phyloP scores from a whole-genome alignment of 2,329 filamentous ascomycete species.

The Trichoderma sp. region DNA sequence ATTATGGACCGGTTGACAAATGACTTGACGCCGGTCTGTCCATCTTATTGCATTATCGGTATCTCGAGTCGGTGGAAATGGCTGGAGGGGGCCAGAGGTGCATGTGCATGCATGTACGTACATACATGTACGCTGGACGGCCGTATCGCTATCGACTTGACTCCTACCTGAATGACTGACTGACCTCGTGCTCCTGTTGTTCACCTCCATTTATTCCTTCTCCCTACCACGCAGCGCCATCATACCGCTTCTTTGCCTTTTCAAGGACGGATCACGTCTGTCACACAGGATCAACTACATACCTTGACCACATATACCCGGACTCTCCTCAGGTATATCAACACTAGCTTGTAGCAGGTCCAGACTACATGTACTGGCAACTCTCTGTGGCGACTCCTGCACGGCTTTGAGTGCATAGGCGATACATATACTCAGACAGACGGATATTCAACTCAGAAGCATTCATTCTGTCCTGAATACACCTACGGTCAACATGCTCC shows the following conservation, averaged over 20 bases:
- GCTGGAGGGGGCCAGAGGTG: not conserved
- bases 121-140: too few relatives aligned
- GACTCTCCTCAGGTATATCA: too few relatives aligned
- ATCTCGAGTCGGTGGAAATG: not conserved
- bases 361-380: too few relatives aligned
- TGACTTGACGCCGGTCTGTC: not conserved
- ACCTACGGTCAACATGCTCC: conserved; percentile 33
- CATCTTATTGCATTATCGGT: conserved; percentile 17
- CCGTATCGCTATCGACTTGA: conserved; percentile 16
- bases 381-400: not conserved
- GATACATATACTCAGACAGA: not conserved
- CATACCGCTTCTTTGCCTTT: too few relatives aligned
- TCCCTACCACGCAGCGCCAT: not conserved
- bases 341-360: not conserved
- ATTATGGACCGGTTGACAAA: conserved; percentile 23
- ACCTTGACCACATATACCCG: too few relatives aligned
- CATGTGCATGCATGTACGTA: not conserved
- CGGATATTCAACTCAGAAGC: not conserved
- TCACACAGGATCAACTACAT: too few relatives aligned
- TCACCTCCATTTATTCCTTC: conserved; percentile 19
- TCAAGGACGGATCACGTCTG: too few relatives aligned
- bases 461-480: not conserved
- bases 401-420: too few relatives aligned
- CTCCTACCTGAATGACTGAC: not conserved
- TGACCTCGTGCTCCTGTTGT: not conserved